phyloP scores from a whole-genome alignment of 495 filamentous ascomycete species.

The Acidiella bohemica region DNA sequence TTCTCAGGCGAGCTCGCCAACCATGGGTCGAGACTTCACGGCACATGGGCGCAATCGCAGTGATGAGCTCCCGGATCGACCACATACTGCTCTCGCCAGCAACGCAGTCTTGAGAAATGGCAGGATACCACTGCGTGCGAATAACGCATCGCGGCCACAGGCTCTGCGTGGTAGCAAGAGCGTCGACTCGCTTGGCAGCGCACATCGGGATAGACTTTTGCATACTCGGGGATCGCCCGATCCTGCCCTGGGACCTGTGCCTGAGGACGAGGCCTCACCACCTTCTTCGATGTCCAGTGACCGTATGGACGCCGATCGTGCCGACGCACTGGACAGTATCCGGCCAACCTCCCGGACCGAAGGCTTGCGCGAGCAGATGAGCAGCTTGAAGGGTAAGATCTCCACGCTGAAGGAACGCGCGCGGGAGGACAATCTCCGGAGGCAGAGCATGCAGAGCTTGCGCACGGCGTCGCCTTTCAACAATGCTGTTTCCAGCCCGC shows the following conservation, averaged over 20 bases:
- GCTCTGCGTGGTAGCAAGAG: conserved; percentile 11
- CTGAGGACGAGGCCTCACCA: conserved; percentile 21
- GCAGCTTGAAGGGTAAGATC: conserved; percentile 81
- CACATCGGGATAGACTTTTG: conserved; percentile 3
- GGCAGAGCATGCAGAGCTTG: conserved; percentile 72
- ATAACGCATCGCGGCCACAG: conserved; percentile 6
- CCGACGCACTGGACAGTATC: conserved; percentile 30
- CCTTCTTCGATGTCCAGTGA: background rate
- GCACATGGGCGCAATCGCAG: conserved; percentile 24
- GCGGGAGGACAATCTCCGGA: conserved; percentile 65
- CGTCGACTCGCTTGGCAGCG: conserved; percentile 14
- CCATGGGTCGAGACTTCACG: conserved; percentile 3
- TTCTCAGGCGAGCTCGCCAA: conserved; percentile 14
- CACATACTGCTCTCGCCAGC: conserved; percentile 9
- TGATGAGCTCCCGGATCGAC: conserved; percentile 20
- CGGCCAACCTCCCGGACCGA: conserved; percentile 28
- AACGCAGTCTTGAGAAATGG: conserved; percentile 1
- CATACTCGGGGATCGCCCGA: conserved; percentile 15
- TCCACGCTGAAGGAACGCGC: conserved; percentile 72
- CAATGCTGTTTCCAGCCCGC: conserved; percentile 45
- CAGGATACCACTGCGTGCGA: conserved; percentile 5
- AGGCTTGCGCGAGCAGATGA: conserved; percentile 82
- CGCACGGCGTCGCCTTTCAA: conserved; percentile 77
- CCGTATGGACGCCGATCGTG: background rate
- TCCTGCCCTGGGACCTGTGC: conserved; percentile 22